Base-by-base conservation (phyloP, 2,329 filamentous ascomycete species). In the Arthroderma sp. region DNA sequence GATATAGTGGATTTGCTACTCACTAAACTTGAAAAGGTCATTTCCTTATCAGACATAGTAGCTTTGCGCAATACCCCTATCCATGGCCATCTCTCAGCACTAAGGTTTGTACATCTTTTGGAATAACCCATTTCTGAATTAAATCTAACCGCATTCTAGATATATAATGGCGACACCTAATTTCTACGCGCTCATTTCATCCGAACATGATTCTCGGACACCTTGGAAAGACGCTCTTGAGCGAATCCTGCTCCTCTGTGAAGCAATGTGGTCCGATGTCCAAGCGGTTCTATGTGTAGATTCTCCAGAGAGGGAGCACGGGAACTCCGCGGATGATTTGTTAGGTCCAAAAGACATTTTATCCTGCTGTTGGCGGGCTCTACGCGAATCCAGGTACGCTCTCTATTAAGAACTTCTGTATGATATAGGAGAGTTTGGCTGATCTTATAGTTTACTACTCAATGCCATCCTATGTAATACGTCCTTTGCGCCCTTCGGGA, bases 311-410 rank as follows among this genome's bases (percentile, higher is more conserved):
- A 91, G 91, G 1, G 61, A 63, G 0, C 85, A 93, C 68, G 75
- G 68, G 0, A 74, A 80, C 67, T 64, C 85, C 0, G 83, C 91
- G 55, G 87, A 91, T 25, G 70, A 88, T n/a, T 82, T 87, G 15
- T 79, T 85, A 3, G 86, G 84, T 0, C 77, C 89, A 0, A 97
- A 96, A 67, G 89, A 94, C 64, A 79, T 95, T 17, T 73, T 98
- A 51, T 97, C 91, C 62, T 98, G 93, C 70, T 95, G 90, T 61
- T 98, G 95, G 80, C 83, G 93, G 64, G 88, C 90, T 4, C 78
- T 96, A n/a, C 91, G 95, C 61, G 93, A 98, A 72, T 88, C 91
- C 23, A 95, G 88, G 86, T 89, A 74, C 60, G 72, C 57, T 59
- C 19, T 39, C 13, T 33, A 13, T 17, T 15, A 15, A 7, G n/a